Percentiles rank a stretch among this genome's conserved stretches.
These are phyloP conservation scores for Mycocalia duriaeana DNA, from an alignment of 1,284 basidiomycete species.

Conservation along the genomic window DNA sequence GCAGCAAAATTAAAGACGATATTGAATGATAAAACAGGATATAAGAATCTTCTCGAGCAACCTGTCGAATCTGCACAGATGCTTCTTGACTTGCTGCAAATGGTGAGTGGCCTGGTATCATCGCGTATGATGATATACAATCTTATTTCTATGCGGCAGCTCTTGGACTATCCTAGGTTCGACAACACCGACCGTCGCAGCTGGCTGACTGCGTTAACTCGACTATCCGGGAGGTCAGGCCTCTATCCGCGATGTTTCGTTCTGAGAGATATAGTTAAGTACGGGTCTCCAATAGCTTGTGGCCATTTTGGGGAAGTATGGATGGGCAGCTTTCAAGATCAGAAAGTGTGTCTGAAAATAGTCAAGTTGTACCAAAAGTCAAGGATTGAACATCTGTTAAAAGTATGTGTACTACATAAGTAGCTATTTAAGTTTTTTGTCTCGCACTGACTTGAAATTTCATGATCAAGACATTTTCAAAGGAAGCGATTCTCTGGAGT, in stretches of 20 bases:
- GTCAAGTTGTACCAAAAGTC: background rate
- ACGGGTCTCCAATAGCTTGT: background rate
- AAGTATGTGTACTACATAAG: background rate
- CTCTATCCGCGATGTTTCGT: background rate
- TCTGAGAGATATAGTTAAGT: background rate
- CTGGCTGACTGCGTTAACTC: no score
- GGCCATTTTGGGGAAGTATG: background rate
- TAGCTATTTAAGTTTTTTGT: background rate
- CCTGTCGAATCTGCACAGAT: no score
- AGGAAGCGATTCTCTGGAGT: conserved; percentile 11
- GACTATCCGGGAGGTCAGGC: background rate
- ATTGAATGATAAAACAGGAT: no score
- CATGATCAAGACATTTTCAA: conserved; percentile 7
- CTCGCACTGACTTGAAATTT: background rate
- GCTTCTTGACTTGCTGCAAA: no score
- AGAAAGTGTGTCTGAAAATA: background rate
- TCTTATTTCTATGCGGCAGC: no score
- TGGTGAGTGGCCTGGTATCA: no score
- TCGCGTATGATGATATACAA: no score
- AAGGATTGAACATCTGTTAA: background rate
- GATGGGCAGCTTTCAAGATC: background rate
- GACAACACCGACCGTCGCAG: no score
- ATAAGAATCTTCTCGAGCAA: no score
- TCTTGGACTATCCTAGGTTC: no score
- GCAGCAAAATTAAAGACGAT: no score